phyloP scores from a whole-genome alignment of 805 yeast genomes.

The Saccharomyces jurei region DNA sequence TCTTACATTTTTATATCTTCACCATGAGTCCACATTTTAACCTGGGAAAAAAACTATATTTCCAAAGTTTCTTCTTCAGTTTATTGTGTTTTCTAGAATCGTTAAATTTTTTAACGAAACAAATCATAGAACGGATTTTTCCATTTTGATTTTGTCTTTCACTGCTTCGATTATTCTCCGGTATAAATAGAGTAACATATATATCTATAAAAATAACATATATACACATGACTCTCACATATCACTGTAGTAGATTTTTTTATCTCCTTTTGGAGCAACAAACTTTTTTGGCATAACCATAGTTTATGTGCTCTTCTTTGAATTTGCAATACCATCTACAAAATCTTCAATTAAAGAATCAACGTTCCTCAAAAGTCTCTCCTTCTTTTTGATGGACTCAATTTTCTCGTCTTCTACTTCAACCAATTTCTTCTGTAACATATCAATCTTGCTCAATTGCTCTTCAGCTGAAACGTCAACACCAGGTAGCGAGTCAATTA shows the following conservation, averaged over 20 bases:
- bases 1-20: slow-evolving; percentile 22
- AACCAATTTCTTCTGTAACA: slow-evolving; percentile 53
- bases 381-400: slow-evolving; percentile 54
- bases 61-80: slow-evolving; percentile 21
- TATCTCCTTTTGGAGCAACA: neutral
- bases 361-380: slow-evolving; percentile 50
- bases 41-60: slow-evolving; percentile 13
- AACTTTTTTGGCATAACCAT: neutral
- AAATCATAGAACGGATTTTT: neutral
- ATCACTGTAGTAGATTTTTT: slow-evolving; percentile 1
- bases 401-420: slow-evolving; percentile 52
- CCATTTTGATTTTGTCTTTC: neutral
- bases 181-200: slow-evolving; percentile 4
- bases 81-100: slow-evolving; percentile 1
- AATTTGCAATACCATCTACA: slow-evolving; percentile 32
- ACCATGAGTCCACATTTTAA: slow-evolving; percentile 13
- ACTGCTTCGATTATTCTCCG: neutral
- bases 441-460: slow-evolving; percentile 58
- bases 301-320: slow-evolving; percentile 16
- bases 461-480: slow-evolving; percentile 74
- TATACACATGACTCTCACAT: neutral
- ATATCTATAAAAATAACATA: neutral
- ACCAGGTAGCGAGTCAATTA: slow-evolving; percentile 87
- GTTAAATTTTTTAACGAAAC: neutral
- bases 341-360: slow-evolving; percentile 54